Conservation (phyloP, 305 asterid genomes). For the Solanum hybrid region DNA sequence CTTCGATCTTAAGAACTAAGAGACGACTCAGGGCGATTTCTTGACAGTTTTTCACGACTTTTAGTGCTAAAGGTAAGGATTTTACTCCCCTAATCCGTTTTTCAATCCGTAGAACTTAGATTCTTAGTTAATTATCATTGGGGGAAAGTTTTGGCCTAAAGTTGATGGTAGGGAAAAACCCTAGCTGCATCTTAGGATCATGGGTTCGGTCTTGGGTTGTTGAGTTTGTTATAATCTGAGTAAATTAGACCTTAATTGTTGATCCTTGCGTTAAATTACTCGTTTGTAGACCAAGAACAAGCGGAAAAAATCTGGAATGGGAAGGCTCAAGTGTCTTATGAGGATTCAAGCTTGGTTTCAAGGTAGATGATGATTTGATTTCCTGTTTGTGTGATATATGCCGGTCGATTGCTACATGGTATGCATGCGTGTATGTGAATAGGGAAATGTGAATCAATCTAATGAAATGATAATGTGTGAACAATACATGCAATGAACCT, state of each 20-base stretch:
- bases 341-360: background rate
- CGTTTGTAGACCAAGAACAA: background rate
- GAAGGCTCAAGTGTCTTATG: background rate
- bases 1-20: background rate
- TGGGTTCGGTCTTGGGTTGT: background rate
- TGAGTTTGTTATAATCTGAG: too few species aligned
- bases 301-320: fast-evolving
- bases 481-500: background rate
- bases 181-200: background rate
- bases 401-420: background rate
- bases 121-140: background rate
- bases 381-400: background rate
- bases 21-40: background rate
- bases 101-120: background rate
- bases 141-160: background rate
- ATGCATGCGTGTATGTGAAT: too few species aligned
- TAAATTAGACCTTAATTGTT: background rate
- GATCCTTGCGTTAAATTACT: background rate
- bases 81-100: background rate
- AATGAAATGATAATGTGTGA: background rate
- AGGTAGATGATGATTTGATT: background rate
- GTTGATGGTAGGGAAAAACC: background rate
- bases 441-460: background rate
- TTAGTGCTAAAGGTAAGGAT: background rate
- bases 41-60: background rate